Base-by-base conservation (phyloP, 108 stramenopile species). In the Cyclotella sp. region DNA sequence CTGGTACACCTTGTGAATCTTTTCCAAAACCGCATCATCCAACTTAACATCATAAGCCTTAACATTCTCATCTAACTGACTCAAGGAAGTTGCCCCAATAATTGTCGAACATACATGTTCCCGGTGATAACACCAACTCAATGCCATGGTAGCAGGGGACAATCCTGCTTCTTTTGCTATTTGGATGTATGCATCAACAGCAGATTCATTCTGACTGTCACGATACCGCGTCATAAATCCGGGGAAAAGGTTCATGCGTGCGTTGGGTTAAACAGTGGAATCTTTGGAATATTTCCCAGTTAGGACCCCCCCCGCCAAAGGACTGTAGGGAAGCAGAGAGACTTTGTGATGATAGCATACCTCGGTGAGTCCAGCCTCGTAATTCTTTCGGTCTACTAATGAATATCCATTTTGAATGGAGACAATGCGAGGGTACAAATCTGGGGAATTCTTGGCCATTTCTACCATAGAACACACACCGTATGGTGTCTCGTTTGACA, bases 401-500 rank as follows among this genome's bases (percentile, higher is more conserved):
- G 92, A 95, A 76, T 97, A 98, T 8, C 77, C 73, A 61, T 97
- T 96, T 76, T 97, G 96, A 62, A 94, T 88, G 45, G 87, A 90
- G 11, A 87, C 95, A 63, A 96, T 90, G 57, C 86, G 87, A 28
- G 93, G 92, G 63, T 91, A 91, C 18, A 93, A 45, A 0, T 87
- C 95, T 0, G 89, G 90, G 60, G 72, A 72, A 8, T 73, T 57
- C 34, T 84, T 82, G 8, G 97, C 93, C 46, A 94, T 62, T 62
- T 91, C 82, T 1, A 78, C 84, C 86, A 92, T 87, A 12, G 82
- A 65, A 40, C 88, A 92, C 0, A 99, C 93, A 11, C 98, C 97
- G 70, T 79, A 98, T 14, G 98, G 94, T 18, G 93, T 97, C 76
- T 99, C 97, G 62, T 98, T 97, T 26, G 89, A 91, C 14, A 97